These are phyloP conservation scores for Botryosphaeria dothidea DNA, from an alignment of 2,329 filamentous ascomycete species.

Conservation along the genomic window DNA sequence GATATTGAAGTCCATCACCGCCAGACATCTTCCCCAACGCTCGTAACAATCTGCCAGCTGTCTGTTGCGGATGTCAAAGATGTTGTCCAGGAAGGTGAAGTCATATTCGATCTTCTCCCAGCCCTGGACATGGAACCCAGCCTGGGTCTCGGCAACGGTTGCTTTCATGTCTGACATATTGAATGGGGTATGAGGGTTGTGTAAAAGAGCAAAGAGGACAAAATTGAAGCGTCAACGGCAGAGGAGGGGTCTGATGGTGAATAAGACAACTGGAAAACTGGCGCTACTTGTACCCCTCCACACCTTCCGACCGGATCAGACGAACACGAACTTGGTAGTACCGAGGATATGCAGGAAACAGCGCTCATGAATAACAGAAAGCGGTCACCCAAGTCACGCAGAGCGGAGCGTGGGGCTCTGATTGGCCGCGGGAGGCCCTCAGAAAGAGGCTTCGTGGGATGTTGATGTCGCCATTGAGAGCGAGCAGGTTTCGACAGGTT, in stretches of 20 bases:
- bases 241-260: background rate
- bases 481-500: background rate
- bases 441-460: background rate
- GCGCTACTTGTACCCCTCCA: constrained; percentile 3
- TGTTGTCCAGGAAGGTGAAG: constrained; percentile 70
- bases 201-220: constrained; percentile 20
- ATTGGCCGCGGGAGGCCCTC: background rate
- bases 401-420: background rate
- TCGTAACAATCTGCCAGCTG: constrained; percentile 67
- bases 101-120: constrained; percentile 78
- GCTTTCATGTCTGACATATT: constrained; percentile 71
- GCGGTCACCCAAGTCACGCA: background rate
- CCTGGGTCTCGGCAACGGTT: constrained; percentile 62
- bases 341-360: background rate
- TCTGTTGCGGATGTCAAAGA: constrained; percentile 62
- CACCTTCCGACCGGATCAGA: background rate
- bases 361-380: background rate
- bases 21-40: constrained; percentile 65
- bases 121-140: constrained; percentile 70
- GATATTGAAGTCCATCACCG: constrained; percentile 72
- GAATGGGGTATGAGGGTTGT: constrained; percentile 19
- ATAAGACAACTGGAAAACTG: background rate
- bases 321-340: background rate
- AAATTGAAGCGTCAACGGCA: constrained; percentile 11
- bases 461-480: constrained; percentile 8